Conservation (phyloP, 768 basidiomycete species). For the Russula virescens region DNA sequence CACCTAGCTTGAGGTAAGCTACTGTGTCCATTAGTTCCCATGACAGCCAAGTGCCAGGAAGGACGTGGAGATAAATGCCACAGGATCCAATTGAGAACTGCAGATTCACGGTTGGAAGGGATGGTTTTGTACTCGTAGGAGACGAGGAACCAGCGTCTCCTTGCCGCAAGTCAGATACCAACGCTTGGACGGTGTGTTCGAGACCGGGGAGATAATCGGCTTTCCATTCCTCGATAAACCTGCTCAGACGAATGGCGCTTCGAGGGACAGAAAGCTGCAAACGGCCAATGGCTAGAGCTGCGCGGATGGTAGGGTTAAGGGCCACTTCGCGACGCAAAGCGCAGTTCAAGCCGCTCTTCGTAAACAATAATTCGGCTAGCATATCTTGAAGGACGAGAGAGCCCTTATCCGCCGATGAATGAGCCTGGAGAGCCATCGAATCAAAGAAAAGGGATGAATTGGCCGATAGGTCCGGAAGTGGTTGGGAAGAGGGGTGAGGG, state of each 20-base stretch:
- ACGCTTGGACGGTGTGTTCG: constrained; percentile 56
- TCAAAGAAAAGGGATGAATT: constrained; percentile 46
- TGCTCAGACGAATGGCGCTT: constrained; percentile 73
- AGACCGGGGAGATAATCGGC: constrained; percentile 72
- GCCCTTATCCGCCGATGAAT: constrained; percentile 40
- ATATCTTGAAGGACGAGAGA: constrained; percentile 45
- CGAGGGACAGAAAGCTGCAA: constrained; percentile 63
- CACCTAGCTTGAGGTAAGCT: constrained; percentile 36
- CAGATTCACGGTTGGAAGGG: constrained; percentile 37
- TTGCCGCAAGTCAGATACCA: constrained; percentile 58
- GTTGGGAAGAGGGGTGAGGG: constrained; percentile 27
- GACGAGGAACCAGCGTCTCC: constrained; percentile 5
- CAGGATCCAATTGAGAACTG: constrained; percentile 48
- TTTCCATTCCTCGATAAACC: constrained; percentile 78
- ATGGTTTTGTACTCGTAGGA: neutral
- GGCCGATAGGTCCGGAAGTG: constrained; percentile 36
- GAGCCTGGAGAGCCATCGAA: constrained; percentile 53
- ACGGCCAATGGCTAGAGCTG: constrained; percentile 41
- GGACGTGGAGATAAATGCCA: constrained; percentile 67
- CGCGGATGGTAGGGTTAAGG: constrained; percentile 36
- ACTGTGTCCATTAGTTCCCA: constrained; percentile 57
- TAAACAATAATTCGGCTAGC: constrained; percentile 54
- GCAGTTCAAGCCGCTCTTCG: constrained; percentile 41
- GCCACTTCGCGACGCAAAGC: constrained; percentile 44
- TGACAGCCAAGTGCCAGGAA: constrained; percentile 84